A percentile compares a stretch with the other conserved stretches of the same genome.
Conservation (phyloP, 2,329 filamentous ascomycete species). For the Aspergillus fumigatus region DNA sequence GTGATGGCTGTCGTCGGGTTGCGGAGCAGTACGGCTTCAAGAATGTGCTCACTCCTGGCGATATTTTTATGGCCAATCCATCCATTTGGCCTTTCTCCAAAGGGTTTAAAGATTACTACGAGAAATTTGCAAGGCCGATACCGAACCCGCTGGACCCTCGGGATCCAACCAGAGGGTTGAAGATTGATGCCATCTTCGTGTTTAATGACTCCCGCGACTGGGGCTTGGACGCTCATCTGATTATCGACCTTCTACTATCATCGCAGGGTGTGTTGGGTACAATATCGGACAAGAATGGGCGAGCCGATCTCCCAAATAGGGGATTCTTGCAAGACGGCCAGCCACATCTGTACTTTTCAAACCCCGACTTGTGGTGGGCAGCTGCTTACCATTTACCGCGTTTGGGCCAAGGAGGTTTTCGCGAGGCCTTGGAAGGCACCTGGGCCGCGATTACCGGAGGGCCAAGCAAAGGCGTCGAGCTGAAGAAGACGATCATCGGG, state of each 20-base stretch:
- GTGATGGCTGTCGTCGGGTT: constrained; percentile 64
- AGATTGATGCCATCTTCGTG: constrained; percentile 85
- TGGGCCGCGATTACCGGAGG: constrained; percentile 69
- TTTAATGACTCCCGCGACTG: constrained; percentile 97
- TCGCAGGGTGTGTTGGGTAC: constrained; percentile 76
- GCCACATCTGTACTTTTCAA: constrained; percentile 79
- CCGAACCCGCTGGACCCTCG: constrained; percentile 32
- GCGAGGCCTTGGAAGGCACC: constrained; percentile 72
- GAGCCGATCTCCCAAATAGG: constrained; percentile 58
- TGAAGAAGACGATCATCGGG: constrained; percentile 67
- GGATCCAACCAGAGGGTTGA: constrained; percentile 53
- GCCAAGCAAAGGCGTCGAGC: constrained; percentile 46
- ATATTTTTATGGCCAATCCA: constrained; percentile 71
- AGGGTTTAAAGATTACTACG: constrained; percentile 60
- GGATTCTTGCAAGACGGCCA: constrained; percentile 83
- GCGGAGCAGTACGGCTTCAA: constrained; percentile 72
- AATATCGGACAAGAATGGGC: constrained; percentile 66
- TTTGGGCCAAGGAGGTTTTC: constrained; percentile 87
- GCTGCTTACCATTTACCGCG: constrained; percentile 79
- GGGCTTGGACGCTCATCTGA: constrained; percentile 82
- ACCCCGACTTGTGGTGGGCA: constrained; percentile 86
- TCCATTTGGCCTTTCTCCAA: constrained; percentile 79
- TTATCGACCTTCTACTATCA: constrained; percentile 78
- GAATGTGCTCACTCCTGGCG: constrained; percentile 77
- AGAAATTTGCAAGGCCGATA: constrained; percentile 37